These are phyloP conservation scores for Exophiala xenobiotica DNA, from an alignment of 2,329 filamentous ascomycete genomes.

Conservation along the genomic window DNA sequence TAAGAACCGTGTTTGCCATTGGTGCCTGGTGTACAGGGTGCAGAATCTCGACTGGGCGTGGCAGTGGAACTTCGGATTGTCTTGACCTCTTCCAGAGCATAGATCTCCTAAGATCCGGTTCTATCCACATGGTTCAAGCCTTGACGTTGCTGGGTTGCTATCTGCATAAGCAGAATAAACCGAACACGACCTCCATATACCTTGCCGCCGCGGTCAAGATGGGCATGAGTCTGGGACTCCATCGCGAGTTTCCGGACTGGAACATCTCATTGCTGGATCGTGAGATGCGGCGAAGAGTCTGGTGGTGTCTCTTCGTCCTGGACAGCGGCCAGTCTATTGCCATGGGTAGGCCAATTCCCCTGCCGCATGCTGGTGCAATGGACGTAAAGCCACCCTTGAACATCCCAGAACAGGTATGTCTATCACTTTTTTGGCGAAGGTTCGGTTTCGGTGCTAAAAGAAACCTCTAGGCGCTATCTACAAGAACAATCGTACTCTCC, in stretches of 20 bases:
- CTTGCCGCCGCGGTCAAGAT: constrained; percentile 51
- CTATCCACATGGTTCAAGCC: constrained; percentile 35
- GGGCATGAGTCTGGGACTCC: constrained; percentile 51
- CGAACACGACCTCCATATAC: constrained; percentile 53
- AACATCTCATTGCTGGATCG: constrained; percentile 6
- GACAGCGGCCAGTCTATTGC: constrained; percentile 18
- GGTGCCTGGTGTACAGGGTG: constrained; percentile 22
- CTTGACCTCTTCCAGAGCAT: constrained; percentile 24
- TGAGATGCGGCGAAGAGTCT: constrained; percentile 18
- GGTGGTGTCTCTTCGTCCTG: constrained; percentile 21
- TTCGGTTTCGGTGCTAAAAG: constrained; percentile 1
- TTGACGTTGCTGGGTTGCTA: constrained; percentile 46
- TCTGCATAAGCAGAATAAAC: constrained; percentile 51
- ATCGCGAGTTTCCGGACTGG: constrained; percentile 40
- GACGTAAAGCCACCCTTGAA: constrained; percentile 17
- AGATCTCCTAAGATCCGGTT: constrained; percentile 35
- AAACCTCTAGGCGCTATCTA: neutral
- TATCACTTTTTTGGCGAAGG: constrained; percentile 9
- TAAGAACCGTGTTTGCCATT: constrained; percentile 31
- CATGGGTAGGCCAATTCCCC: constrained; percentile 13
- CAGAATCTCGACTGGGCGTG: constrained; percentile 12
- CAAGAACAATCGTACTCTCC: neutral
- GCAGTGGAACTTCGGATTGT: constrained; percentile 8
- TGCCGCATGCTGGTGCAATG: constrained; percentile 9
- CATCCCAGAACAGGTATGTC: constrained; percentile 13